A percentile compares a stretch with the other conserved stretches of the same genome.
phyloP scores from a whole-genome alignment of 2,329 filamentous ascomycete genomes.

The Arthrobotrys iridis region DNA sequence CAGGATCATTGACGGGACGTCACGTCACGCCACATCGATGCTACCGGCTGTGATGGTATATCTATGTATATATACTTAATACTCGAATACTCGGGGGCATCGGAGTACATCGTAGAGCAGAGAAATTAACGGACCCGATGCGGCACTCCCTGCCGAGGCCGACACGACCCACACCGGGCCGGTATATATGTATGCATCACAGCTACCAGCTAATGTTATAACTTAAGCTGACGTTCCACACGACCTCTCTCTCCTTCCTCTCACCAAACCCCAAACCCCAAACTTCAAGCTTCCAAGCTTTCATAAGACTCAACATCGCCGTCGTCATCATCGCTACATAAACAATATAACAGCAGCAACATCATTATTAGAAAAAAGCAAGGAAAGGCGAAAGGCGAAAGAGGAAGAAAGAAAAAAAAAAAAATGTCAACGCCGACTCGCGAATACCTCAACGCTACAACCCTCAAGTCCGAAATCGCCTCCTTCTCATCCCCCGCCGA shows the following conservation, averaged over 20 bases:
- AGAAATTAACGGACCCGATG: neutral
- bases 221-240: neutral
- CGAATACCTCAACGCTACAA: slow-evolving; percentile 35
- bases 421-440: slow-evolving; percentile 42
- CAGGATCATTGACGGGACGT: too few relatives aligned
- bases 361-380: neutral
- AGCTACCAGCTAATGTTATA: too few relatives aligned
- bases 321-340: too few relatives aligned
- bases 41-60: too few relatives aligned
- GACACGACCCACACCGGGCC: neutral
- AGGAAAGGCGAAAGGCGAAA: too few relatives aligned
- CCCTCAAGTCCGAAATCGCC: slow-evolving; percentile 48
- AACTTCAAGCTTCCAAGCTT: too few relatives aligned
- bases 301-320: neutral
- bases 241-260: neutral
- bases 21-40: too few relatives aligned
- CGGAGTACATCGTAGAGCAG: too few relatives aligned
- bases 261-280: neutral
- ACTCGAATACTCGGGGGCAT: too few relatives aligned
- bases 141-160: slow-evolving; percentile 23
- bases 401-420: neutral
- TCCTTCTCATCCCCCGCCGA: slow-evolving; percentile 46
- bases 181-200: too few relatives aligned
- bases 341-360: neutral
- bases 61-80: too few relatives aligned